These are phyloP conservation scores for Cutaneotrichosporon sp. DNA, from an alignment of 1,284 basidiomycete species.

Conservation along the genomic window DNA sequence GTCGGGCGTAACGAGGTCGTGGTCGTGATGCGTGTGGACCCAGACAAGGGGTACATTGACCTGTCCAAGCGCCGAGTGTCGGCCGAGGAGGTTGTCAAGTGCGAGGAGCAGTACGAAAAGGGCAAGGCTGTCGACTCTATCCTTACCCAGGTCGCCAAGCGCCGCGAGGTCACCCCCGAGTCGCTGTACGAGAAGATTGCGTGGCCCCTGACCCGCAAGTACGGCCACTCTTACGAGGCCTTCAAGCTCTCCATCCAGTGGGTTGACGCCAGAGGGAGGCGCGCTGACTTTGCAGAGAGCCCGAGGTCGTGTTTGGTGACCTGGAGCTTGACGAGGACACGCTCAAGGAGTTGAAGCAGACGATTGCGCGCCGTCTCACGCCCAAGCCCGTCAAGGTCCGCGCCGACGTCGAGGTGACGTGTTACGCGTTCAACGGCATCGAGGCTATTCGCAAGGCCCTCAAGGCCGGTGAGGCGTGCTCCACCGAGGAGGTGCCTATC, in stretches of 20 bases:
- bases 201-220: constrained; percentile 89
- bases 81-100: constrained; percentile 95
- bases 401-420: constrained; percentile 95
- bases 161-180: constrained; percentile 55
- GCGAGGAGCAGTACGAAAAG: constrained; percentile 98
- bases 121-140: constrained; percentile 92
- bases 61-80: constrained; percentile 98
- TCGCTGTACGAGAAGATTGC: constrained; percentile 83
- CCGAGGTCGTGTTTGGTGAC: constrained; percentile 74
- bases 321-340: constrained; percentile 58
- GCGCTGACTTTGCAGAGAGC: constrained; percentile 57
- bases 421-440: constrained; percentile 95
- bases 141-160: constrained; percentile 87
- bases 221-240: constrained; percentile 94
- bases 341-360: constrained; percentile 65
- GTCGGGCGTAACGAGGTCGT: constrained; percentile 98
- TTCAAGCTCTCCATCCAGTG: constrained; percentile 82
- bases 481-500: constrained; percentile 87
- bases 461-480: constrained; percentile 76
- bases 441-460: constrained; percentile 94
- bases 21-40: constrained; percentile 95
- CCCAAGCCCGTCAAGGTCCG: constrained; percentile 99
- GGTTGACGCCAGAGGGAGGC: too few relatives aligned
- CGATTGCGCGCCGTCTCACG: constrained; percentile 90
- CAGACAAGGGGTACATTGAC: constrained; percentile 99